These are phyloP conservation scores for Septoria petroselini DNA, from an alignment of 2,329 filamentous ascomycete genomes.

Conservation along the genomic window DNA sequence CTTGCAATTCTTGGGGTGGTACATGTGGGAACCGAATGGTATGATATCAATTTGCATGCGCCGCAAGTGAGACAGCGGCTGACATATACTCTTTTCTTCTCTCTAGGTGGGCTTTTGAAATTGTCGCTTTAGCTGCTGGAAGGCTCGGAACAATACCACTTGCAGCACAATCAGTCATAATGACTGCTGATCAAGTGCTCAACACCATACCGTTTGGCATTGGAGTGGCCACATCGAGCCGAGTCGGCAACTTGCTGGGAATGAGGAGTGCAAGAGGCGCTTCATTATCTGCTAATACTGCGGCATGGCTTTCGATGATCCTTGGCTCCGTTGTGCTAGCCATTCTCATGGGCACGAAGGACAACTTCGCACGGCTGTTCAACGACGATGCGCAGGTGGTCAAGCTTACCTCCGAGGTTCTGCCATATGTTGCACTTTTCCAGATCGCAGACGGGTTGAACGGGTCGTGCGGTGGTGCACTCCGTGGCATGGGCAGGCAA, in stretches of 20 bases:
- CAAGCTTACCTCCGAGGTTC: slow-evolving; percentile 67
- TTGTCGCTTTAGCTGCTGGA: slow-evolving; percentile 78
- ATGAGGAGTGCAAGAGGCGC: slow-evolving; percentile 64
- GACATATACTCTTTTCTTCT: too few species aligned
- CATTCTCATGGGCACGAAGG: slow-evolving; percentile 65
- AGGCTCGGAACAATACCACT: slow-evolving; percentile 73
- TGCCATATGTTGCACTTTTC: slow-evolving; percentile 84
- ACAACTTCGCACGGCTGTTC: slow-evolving; percentile 75
- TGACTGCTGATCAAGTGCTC: slow-evolving; percentile 46
- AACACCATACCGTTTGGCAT: slow-evolving; percentile 84
- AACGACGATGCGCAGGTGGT: slow-evolving; percentile 74
- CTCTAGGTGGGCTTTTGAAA: slow-evolving; percentile 75
- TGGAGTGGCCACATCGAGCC: slow-evolving; percentile 73
- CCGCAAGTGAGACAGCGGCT: too few species aligned
- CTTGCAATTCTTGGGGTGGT: slow-evolving; percentile 73
- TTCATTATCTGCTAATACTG: slow-evolving; percentile 68
- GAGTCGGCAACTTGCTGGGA: slow-evolving; percentile 77
- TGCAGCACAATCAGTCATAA: slow-evolving; percentile 82
- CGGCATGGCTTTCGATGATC: slow-evolving; percentile 68
- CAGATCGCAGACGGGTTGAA: slow-evolving; percentile 88
- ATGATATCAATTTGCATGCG: too few species aligned
- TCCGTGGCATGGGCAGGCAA: slow-evolving; percentile 81
- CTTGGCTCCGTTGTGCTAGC: slow-evolving; percentile 66
- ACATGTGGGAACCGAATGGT: slow-evolving; percentile 81
- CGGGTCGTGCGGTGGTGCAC: slow-evolving; percentile 74